Evolutionary conservation across 176 grass and related monocot species (phyloP).

Genomic region (Carex scoparia): DNA sequence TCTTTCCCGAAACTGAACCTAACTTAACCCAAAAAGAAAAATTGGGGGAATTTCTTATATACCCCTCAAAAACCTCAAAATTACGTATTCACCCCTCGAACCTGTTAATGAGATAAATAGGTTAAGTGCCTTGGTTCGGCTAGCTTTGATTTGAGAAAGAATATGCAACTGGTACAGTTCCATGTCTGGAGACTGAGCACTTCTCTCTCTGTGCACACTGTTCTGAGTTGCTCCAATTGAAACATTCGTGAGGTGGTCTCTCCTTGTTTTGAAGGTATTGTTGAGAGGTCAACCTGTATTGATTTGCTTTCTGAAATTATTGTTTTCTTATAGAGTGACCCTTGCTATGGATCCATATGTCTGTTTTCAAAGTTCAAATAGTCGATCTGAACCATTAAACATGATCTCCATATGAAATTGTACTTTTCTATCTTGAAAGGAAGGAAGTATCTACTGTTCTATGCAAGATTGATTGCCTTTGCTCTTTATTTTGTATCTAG

Average conservation of each 20-base stretch:
- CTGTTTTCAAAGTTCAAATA: too few relatives aligned
- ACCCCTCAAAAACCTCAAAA: too few relatives aligned
- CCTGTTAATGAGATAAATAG: background rate
- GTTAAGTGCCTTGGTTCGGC: background rate
- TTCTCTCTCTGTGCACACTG: background rate
- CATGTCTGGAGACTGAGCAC: background rate
- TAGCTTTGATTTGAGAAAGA: background rate
- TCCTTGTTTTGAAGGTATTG: background rate
- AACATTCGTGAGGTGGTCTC: background rate
- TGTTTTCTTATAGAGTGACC: background rate
- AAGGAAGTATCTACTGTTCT: too few relatives aligned
- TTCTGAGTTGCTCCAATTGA: background rate
- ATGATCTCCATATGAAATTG: too few relatives aligned
- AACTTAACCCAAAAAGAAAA: background rate
- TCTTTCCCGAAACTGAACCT: background rate
- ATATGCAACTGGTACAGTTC: constrained; percentile 1
- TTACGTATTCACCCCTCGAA: too few relatives aligned
- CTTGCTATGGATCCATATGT: too few relatives aligned
- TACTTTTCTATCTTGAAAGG: too few relatives aligned
- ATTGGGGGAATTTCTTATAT: too few relatives aligned
- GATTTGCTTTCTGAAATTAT: background rate
- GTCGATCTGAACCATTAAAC: too few relatives aligned
- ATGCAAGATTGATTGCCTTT: background rate
- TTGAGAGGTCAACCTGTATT: background rate
- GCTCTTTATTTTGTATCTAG: background rate